Conservation (phyloP, 495 filamentous ascomycete species). For the Aspergillus baeticus region DNA sequence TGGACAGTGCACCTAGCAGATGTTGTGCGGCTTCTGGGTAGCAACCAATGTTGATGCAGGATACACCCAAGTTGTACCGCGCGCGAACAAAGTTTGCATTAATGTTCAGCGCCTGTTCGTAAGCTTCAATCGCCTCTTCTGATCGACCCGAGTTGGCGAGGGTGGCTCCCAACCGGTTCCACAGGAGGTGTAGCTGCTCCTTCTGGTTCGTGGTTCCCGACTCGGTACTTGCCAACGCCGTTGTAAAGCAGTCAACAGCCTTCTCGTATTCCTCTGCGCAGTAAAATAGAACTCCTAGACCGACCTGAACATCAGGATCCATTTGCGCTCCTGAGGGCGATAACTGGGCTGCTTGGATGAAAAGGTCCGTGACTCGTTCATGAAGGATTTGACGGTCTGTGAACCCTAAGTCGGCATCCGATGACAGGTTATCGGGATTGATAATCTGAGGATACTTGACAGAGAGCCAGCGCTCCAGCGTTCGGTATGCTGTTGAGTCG, state of each 20-base stretch:
- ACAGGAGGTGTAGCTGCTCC: conserved; percentile 84
- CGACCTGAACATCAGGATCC: conserved; percentile 98
- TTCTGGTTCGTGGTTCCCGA: conserved; percentile 71
- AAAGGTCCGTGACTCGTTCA: conserved; percentile 83
- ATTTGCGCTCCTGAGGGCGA: conserved; percentile 84
- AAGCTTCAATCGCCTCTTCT: conserved; percentile 95
- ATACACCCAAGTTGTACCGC: conserved; percentile 93
- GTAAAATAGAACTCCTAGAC: conserved; percentile 96
- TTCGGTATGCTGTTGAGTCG: conserved; percentile 93
- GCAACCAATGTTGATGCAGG: conserved; percentile 96
- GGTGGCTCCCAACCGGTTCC: conserved; percentile 96
- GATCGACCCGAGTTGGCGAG: conserved; percentile 89
- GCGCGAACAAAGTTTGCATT: conserved; percentile 95
- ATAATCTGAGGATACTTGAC: conserved; percentile 87
- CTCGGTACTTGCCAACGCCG: conserved; percentile 81
- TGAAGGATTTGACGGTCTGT: conserved; percentile 89
- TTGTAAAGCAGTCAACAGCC: conserved; percentile 95
- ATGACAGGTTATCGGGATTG: conserved; percentile 62
- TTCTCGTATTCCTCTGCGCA: conserved; percentile 97
- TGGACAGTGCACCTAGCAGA: conserved; percentile 87
- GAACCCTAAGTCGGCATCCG: conserved; percentile 77
- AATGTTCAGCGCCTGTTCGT: conserved; percentile 84
- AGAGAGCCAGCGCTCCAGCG: conserved; percentile 92
- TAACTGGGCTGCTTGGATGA: conserved; percentile 88
- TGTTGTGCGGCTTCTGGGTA: conserved; percentile 91